These are phyloP conservation scores for Raphanus sativus DNA, from an alignment of 345 rosid genomes.

Conservation along the genomic window DNA sequence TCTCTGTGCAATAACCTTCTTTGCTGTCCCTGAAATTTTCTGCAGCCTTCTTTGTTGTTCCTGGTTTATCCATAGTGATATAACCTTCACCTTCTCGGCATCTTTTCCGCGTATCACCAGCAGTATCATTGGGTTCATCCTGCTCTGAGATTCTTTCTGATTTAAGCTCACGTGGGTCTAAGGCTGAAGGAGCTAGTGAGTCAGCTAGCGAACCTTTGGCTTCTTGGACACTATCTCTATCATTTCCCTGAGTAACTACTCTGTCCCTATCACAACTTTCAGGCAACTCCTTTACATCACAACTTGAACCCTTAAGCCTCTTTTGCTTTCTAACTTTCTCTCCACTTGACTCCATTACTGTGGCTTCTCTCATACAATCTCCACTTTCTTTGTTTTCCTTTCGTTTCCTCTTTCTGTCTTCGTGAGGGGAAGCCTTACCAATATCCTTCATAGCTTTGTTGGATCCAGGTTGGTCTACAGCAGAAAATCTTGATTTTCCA, in stretches of 20 bases:
- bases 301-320: slow-evolving; percentile 56
- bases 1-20: slow-evolving; percentile 33
- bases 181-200: slow-evolving; percentile 56
- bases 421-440: slow-evolving; percentile 35
- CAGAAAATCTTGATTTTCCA: slow-evolving; percentile 45
- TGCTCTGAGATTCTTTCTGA: slow-evolving; percentile 34
- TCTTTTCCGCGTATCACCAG: slow-evolving; percentile 32
- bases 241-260: slow-evolving; percentile 43
- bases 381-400: slow-evolving; percentile 47
- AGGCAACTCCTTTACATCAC: slow-evolving; percentile 62
- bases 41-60: slow-evolving; percentile 43
- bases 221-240: slow-evolving; percentile 36
- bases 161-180: slow-evolving; percentile 36
- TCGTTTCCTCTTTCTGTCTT: slow-evolving; percentile 61
- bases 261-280: slow-evolving; percentile 51
- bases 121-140: slow-evolving; percentile 34
- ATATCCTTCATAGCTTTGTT: slow-evolving; percentile 41
- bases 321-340: slow-evolving; percentile 57
- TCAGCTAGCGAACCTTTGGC: slow-evolving; percentile 52
- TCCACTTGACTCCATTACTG: slow-evolving; percentile 48
- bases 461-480: slow-evolving; percentile 41
- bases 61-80: slow-evolving; percentile 24
- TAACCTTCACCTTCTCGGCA: slow-evolving; percentile 39
- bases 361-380: slow-evolving; percentile 32
- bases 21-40: slow-evolving; percentile 9